Conservation (phyloP, 2,329 filamentous ascomycete genomes). For the Fusarium sp. region DNA sequence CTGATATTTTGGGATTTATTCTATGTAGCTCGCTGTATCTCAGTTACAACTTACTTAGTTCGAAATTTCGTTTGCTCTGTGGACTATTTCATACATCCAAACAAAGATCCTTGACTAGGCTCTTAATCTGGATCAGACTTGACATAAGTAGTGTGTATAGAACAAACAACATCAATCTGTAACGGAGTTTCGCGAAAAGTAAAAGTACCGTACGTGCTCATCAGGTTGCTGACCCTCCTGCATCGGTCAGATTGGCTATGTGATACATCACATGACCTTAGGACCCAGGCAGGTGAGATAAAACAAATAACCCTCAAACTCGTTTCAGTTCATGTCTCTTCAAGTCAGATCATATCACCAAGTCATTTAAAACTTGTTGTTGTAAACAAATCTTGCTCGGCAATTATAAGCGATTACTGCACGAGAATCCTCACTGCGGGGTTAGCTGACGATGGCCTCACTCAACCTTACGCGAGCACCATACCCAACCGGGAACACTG, state of each 20-base stretch:
- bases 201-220: neutral
- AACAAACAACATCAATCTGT: fast-evolving
- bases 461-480: slow-evolving; percentile 11
- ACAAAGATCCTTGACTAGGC: neutral
- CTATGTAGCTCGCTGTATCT: no score
- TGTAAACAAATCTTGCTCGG: neutral
- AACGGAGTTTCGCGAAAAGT: neutral
- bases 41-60: fast-evolving
- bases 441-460: slow-evolving; percentile 22
- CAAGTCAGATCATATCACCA: neutral
- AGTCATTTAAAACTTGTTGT: fast-evolving
- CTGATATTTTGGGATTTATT: no score
- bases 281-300: neutral
- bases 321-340: neutral
- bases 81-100: neutral
- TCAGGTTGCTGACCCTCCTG: neutral
- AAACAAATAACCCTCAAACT: neutral
- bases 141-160: fast-evolving
- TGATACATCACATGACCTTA: slow-evolving; percentile 8
- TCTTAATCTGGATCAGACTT: neutral
- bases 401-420: neutral
- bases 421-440: slow-evolving; percentile 3
- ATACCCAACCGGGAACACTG: slow-evolving; percentile 12
- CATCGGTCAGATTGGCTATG: neutral
- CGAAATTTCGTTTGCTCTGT: neutral